These are phyloP conservation scores for Spathaspora girioi DNA, from an alignment of 805 yeast species.

Conservation along the genomic window DNA sequence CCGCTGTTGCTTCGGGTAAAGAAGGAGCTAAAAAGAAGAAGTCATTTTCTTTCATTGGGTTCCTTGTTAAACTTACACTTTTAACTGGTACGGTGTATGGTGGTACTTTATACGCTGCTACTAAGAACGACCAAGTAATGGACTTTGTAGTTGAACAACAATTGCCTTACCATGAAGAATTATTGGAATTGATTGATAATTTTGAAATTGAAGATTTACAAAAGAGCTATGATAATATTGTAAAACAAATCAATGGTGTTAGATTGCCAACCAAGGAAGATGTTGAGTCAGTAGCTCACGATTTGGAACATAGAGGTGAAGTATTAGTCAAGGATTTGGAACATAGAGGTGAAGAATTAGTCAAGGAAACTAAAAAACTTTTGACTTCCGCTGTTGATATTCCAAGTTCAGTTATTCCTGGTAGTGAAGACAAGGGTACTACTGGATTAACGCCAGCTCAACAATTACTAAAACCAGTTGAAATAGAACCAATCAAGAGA, in stretches of 20 bases:
- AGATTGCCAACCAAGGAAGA: conserved; percentile 29
- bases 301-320: conserved; percentile 31
- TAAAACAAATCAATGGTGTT: conserved; percentile 14
- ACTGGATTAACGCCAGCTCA: conserved; percentile 31
- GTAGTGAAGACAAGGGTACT: conserved; percentile 1
- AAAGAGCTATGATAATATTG: conserved; percentile 14
- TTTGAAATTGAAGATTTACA: conserved; percentile 31
- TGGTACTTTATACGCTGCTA: conserved; percentile 36
- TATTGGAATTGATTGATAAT: conserved; percentile 33
- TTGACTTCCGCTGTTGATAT: conserved; percentile 6
- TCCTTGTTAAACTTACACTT: conserved; percentile 27
- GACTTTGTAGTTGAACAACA: conserved; percentile 42
- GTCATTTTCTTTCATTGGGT: conserved; percentile 26
- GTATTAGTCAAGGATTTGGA: conserved; percentile 32
- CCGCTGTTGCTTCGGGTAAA: background rate
- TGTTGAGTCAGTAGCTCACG: conserved; percentile 28
- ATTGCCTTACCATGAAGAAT: conserved; percentile 40
- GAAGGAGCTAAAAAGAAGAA: conserved; percentile 16
- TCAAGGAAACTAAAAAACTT: conserved; percentile 35
- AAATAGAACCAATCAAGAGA: conserved; percentile 29
- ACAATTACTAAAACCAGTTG: conserved; percentile 37
- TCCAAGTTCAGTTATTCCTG: conserved; percentile 1
- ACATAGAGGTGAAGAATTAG: conserved; percentile 31
- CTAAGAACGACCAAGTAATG: conserved; percentile 41
- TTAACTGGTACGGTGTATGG: conserved; percentile 32